Evolutionary conservation across 2,329 filamentous ascomycete genomes (phyloP), one percentile per base, ranked within the genome.

Genomic region (Phialophora tarda): DNA sequence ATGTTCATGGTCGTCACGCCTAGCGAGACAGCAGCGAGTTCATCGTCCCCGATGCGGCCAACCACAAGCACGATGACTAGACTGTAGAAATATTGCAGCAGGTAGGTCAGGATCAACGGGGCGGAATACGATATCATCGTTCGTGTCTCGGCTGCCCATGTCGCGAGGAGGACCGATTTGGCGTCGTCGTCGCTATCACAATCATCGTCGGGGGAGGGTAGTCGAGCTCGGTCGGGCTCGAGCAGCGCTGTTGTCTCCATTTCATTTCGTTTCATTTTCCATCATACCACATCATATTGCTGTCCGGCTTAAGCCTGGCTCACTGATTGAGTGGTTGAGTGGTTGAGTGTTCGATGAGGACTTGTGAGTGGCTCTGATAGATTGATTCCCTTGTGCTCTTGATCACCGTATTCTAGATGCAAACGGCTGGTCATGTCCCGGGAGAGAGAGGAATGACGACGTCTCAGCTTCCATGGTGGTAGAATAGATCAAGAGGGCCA

Each of bases 1-100:
- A 91, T 91, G 68, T 86, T 89, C 34, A 87, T 86, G 2, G 89
- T 89, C 88, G 91, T 91, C 67, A 85, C 85, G n/a, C 84, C 85
- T 68, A 88, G 77, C 71, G 82, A 84, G n/a, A 87, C 83, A 0
- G 85, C 86, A 2, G 84, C 86, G 2, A 88, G 77, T 72, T 87
- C 84, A 23, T 87, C 78, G 68, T 83, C 89, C 59, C 89, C 89
- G 54, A 91, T 83, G 67, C 84, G 84, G 1, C 89, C 88, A n/a
- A 91, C 88, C 2, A 87, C 86, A 72, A 91, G 89, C 68, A 91
- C 86, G 72, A 86, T 88, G 0, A 88, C 83, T 41, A 91, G 86
- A 51, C 88, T 91, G 74, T 91, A 84, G 48, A 88, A 91, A 74
- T 91, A 91, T 75, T 91, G 89, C 44, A 91, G 79, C 56, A 90